Evolutionary conservation across 2,329 filamentous ascomycete species (phyloP).

Genomic region (Exophiala sideris): DNA sequence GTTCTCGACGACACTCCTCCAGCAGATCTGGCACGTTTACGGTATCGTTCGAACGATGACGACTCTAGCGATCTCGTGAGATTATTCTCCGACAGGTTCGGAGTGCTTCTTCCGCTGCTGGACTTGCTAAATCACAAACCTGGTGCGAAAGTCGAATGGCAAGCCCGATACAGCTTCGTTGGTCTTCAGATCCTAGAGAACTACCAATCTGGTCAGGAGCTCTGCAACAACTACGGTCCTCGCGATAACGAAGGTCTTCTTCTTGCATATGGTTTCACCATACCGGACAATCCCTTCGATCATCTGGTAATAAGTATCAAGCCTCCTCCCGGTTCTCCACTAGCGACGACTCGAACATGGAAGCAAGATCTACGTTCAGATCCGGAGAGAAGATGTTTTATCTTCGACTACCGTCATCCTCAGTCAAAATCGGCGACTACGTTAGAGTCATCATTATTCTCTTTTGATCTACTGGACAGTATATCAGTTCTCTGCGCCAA

Average conservation of each 20-base stretch:
- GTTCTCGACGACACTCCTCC: slow-evolving; percentile 36
- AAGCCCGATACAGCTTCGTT: slow-evolving; percentile 40
- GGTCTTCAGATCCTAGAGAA: slow-evolving; percentile 43
- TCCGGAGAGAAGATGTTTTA: slow-evolving; percentile 39
- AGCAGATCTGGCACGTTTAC: slow-evolving; percentile 22
- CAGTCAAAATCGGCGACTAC: slow-evolving; percentile 33
- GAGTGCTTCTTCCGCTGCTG: slow-evolving; percentile 66
- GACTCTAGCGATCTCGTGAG: slow-evolving; percentile 34
- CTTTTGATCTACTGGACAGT: slow-evolving; percentile 41
- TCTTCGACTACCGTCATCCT: slow-evolving; percentile 46
- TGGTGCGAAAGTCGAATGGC: slow-evolving; percentile 59
- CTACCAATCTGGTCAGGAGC: slow-evolving; percentile 52
- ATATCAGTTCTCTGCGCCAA: slow-evolving; percentile 42
- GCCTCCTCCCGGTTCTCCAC: slow-evolving; percentile 38
- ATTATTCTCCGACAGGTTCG: slow-evolving; percentile 58
- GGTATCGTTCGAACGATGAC: slow-evolving; percentile 27
- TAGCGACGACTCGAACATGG: slow-evolving; percentile 35
- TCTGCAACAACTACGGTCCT: slow-evolving; percentile 70
- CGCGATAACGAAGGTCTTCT: slow-evolving; percentile 69
- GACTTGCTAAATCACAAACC: slow-evolving; percentile 71
- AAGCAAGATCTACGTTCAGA: slow-evolving; percentile 33
- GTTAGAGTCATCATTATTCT: slow-evolving; percentile 43
- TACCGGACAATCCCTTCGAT: slow-evolving; percentile 42
- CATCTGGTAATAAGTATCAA: slow-evolving; percentile 42
- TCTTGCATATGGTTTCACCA: slow-evolving; percentile 47